Base-by-base conservation (phyloP, 1,284 basidiomycete species). In the Serendipita sp. region DNA sequence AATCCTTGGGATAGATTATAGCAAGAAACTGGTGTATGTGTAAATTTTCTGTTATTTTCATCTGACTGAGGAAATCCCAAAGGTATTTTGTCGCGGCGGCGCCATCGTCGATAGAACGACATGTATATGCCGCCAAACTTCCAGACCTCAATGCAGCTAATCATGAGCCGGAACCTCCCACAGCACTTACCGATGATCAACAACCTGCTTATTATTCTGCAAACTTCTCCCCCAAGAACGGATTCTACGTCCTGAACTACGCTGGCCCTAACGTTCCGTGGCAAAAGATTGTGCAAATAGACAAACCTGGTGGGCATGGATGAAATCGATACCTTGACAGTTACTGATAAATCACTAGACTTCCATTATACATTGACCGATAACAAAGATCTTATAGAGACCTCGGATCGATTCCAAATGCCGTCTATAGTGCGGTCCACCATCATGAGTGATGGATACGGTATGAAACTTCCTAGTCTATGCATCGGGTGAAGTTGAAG, bases 41-140 rank as follows among this genome's bases (percentile, higher is more conserved):
- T n/a, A 60, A 41, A 29, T 45, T 41, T 22, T 60, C 62, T 67
- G 63, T 50, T 43, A 26, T n/a, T 64, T 58, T 65, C 60, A 43
- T 64, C 63, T 66, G 45, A 65, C 62, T 62, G 43, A 41, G 15
- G 61, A 64, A 67, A 45, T 32, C 30, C 2, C 22, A 3, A 69
- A 93, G 90, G 41, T 97, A 95, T 75, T 96, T 96, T 73, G 77
- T 85, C 65, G 91, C 90, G 2, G 91, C 93, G 1, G 85, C 84
- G 65, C 87, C 93, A 0, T 84, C 82, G 1, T 88, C 91, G 0
- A 85, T 83, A 5, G 84, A 92, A 68, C 83, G 95, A 42, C 89
- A 95, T 69, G 72, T 98, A 35, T 95, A 88, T 74, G 83, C 87
- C 3, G 80, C 26, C 49, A 62, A 61, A 62, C 45, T 71, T 70